Percentiles rank a stretch among this genome's conserved stretches.
Conservation (phyloP, 2,329 filamentous ascomycete genomes). For the Trichoderma sp. region DNA sequence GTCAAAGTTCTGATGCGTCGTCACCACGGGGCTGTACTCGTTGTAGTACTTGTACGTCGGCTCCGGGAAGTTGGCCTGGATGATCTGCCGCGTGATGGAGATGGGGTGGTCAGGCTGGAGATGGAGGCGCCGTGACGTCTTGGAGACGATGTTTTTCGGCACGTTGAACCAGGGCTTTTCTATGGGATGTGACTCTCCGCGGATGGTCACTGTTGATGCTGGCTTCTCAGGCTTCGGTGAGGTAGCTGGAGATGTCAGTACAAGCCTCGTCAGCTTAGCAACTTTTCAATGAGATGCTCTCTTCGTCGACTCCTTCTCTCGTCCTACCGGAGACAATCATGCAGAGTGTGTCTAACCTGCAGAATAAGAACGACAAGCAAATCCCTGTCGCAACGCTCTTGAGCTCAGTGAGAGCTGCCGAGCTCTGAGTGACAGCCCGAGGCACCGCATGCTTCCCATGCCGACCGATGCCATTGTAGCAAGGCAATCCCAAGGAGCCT, state of each 20-base stretch:
- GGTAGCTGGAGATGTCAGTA: not conserved
- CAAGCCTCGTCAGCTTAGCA: not conserved
- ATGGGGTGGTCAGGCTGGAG: conserved; percentile 89
- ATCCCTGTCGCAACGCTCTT: conserved; percentile 33
- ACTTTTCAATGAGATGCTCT: not conserved
- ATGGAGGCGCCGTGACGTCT: conserved; percentile 79
- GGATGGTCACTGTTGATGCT: conserved; percentile 55
- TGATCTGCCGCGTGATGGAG: conserved; percentile 85
- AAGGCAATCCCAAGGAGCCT: conserved; percentile 15
- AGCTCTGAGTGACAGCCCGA: conserved; percentile 36
- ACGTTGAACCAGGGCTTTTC: conserved; percentile 85
- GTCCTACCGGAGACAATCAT: not conserved
- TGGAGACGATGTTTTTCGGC: conserved; percentile 71
- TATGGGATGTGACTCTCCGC: conserved; percentile 64
- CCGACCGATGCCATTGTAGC: conserved; percentile 34
- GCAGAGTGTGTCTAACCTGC: conserved; percentile 28
- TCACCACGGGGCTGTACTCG: conserved; percentile 78
- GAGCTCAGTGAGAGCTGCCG: conserved; percentile 34
- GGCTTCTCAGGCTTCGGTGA: conserved; percentile 24
- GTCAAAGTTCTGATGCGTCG: conserved; percentile 88
- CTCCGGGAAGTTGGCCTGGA: conserved; percentile 81
- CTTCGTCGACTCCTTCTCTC: not conserved
- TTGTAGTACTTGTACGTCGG: conserved; percentile 77
- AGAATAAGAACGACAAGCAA: conserved; percentile 34
- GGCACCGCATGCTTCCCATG: conserved; percentile 35